Evolutionary conservation across 2,329 filamentous ascomycete genomes (phyloP).

Genomic region (Ampelomyces quisqualis): DNA sequence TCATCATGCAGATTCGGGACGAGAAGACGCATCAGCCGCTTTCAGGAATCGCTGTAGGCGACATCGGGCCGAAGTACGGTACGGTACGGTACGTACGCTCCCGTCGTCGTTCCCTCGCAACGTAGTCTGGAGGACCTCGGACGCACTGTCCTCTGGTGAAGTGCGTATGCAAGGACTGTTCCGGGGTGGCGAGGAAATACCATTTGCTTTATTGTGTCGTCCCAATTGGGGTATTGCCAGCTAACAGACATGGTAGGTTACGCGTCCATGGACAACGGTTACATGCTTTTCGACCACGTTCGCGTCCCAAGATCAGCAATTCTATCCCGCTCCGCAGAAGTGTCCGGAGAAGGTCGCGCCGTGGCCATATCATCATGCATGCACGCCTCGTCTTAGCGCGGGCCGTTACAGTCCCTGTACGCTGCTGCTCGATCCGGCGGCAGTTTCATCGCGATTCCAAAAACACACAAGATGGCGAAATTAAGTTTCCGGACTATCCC

Average conservation of each 20-base stretch:
- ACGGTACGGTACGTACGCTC: slow-evolving; percentile 39
- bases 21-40: slow-evolving; percentile 51
- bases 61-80: slow-evolving; percentile 58
- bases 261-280: slow-evolving; percentile 55
- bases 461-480: slow-evolving; percentile 41
- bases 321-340: slow-evolving; percentile 52
- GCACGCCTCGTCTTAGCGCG: slow-evolving; percentile 55
- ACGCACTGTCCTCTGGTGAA: neutral
- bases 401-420: slow-evolving; percentile 55
- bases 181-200: neutral
- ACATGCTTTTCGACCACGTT: slow-evolving; percentile 55
- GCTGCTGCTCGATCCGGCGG: slow-evolving; percentile 52
- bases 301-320: slow-evolving; percentile 52
- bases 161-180: slow-evolving; percentile 1
- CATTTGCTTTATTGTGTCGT: neutral
- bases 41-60: slow-evolving; percentile 53
- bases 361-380: slow-evolving; percentile 52
- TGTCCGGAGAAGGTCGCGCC: slow-evolving; percentile 50
- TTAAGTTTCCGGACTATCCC: slow-evolving; percentile 55
- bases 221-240: neutral
- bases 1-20: slow-evolving; percentile 55
- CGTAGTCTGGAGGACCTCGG: neutral
- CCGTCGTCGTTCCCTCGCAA: neutral
- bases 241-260: slow-evolving; percentile 38
- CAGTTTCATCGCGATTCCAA: slow-evolving; percentile 55